These are phyloP conservation scores for Pleurostoma richardsiae DNA, from an alignment of 2,329 filamentous ascomycete species.

Conservation along the genomic window DNA sequence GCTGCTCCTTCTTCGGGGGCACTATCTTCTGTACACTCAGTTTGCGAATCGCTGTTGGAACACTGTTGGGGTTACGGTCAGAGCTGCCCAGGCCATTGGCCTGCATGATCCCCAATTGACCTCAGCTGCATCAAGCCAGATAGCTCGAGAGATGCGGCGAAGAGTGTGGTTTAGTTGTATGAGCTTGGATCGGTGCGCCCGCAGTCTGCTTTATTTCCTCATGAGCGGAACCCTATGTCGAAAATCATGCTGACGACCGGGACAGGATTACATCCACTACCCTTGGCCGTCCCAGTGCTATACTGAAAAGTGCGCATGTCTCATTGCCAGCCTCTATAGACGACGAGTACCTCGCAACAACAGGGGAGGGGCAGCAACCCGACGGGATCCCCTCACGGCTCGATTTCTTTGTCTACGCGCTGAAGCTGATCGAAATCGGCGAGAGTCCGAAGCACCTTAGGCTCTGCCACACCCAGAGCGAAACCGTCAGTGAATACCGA, in stretches of 20 bases:
- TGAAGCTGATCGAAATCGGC: constrained; percentile 11
- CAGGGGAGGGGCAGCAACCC: constrained; percentile 15
- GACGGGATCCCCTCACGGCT: constrained; percentile 12
- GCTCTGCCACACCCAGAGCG: background rate
- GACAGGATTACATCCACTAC: constrained; percentile 17
- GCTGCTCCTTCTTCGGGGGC: constrained; percentile 17
- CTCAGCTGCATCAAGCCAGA: constrained; percentile 9
- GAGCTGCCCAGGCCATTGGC: constrained; percentile 20
- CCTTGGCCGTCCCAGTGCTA: constrained; percentile 18
- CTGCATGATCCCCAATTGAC: constrained; percentile 11
- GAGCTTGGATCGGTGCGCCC: constrained; percentile 17
- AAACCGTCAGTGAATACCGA: background rate
- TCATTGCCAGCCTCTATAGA: constrained; percentile 18
- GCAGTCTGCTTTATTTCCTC: background rate
- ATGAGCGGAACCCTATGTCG: background rate
- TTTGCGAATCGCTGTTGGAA: constrained; percentile 23
- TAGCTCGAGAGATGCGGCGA: constrained; percentile 19
- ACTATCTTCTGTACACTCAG: constrained; percentile 21
- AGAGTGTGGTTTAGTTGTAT: constrained; percentile 23
- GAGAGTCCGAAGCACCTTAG: constrained; percentile 4
- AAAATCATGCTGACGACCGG: constrained; percentile 6
- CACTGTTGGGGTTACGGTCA: constrained; percentile 19
- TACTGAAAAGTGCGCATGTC: constrained; percentile 8
- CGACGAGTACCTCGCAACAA: constrained; percentile 18
- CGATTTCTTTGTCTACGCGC: constrained; percentile 12